Evolutionary conservation across 2,329 filamentous ascomycete species (phyloP).

Genomic region (Diplocarpon rosae): DNA sequence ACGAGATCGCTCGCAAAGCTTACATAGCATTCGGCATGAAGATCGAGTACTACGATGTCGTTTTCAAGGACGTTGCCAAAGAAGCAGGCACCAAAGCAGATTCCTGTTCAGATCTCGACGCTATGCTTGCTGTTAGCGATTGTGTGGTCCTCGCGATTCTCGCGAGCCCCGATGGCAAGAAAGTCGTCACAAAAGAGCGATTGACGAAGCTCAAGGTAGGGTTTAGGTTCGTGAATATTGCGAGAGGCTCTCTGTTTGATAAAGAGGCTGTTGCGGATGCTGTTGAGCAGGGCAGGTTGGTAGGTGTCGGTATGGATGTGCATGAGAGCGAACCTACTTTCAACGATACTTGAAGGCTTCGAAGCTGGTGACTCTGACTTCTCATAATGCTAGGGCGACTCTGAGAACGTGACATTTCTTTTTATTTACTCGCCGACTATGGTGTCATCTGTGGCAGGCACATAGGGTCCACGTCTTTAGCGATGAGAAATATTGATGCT

Average conservation of each 20-base stretch:
- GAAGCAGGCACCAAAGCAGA: too few species aligned
- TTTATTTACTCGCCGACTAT: background rate
- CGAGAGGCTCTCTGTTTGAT: constrained; percentile 52
- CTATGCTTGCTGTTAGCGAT: too few species aligned
- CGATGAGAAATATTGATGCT: constrained; percentile 54
- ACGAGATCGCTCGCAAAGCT: too few species aligned
- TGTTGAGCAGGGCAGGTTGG: constrained; percentile 39
- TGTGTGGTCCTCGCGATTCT: constrained; percentile 56
- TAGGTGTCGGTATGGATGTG: constrained; percentile 51
- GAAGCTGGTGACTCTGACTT: constrained; percentile 42
- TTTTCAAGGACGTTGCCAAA: too few species aligned
- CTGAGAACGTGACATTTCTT: constrained; percentile 41
- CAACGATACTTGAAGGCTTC: constrained; percentile 20
- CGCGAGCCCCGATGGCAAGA: constrained; percentile 33
- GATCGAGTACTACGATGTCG: too few species aligned
- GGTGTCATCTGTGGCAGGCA: constrained; percentile 16
- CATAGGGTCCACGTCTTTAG: constrained; percentile 53
- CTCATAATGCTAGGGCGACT: constrained; percentile 57
- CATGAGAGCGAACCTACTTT: constrained; percentile 45
- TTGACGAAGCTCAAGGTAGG: constrained; percentile 43
- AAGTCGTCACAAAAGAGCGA: constrained; percentile 37
- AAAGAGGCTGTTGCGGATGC: constrained; percentile 50
- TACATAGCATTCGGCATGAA: too few species aligned
- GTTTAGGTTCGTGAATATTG: constrained; percentile 54
- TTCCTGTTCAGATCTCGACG: too few species aligned